Conservation (phyloP, 2,329 filamentous ascomycete genomes). For the Cytospora paraplurivora region DNA sequence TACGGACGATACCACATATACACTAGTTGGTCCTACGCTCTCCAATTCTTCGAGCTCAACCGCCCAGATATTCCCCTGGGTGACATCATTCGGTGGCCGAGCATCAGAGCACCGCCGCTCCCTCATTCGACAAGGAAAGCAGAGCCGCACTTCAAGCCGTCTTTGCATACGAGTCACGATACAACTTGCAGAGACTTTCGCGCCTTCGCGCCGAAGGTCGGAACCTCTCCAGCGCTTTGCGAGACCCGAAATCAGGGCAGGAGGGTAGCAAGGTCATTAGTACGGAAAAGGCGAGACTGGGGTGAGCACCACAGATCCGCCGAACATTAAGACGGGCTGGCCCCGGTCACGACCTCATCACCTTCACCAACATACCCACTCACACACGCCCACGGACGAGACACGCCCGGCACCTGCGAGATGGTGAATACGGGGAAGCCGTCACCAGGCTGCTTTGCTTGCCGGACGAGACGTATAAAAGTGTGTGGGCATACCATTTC, state of each 20-base stretch:
- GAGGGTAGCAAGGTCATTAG: background rate
- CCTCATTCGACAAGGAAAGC: background rate
- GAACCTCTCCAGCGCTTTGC: background rate
- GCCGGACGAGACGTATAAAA: constrained; percentile 28
- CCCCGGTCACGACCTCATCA: constrained; percentile 6
- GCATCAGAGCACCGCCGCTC: background rate
- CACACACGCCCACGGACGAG: background rate
- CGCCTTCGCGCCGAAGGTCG: background rate
- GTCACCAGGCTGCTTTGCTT: constrained; percentile 29
- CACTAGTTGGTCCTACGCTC: background rate
- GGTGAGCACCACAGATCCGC: constrained; percentile 10
- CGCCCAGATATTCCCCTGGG: background rate
- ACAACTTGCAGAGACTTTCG: background rate
- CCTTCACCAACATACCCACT: background rate
- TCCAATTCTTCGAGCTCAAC: background rate
- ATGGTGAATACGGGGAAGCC: constrained; percentile 30
- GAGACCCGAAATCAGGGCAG: background rate
- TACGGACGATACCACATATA: background rate
- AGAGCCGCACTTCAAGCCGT: background rate
- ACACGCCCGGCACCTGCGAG: constrained; percentile 1
- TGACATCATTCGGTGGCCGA: background rate
- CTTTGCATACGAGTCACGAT: background rate
- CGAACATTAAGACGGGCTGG: constrained; percentile 13
- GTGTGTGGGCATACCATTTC: constrained; percentile 5
- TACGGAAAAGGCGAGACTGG: background rate